Conservation (phyloP, 345 rosid species). For the Gossypium stocksii region DNA sequence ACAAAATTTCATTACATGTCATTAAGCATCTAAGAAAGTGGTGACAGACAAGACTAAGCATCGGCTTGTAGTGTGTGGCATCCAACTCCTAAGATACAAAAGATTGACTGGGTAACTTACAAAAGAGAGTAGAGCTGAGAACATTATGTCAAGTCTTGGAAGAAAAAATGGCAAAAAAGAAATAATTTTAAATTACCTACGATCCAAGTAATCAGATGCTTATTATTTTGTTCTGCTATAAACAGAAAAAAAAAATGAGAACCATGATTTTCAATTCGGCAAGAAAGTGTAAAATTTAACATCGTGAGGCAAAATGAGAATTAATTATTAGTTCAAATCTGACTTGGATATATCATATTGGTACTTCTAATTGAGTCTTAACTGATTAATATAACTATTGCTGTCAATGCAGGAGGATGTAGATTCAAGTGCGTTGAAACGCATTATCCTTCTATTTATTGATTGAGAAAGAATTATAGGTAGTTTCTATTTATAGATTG, state of each 20-base stretch:
- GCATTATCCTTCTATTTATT: no score
- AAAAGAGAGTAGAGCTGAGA: conserved; percentile 1
- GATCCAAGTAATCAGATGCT: background rate
- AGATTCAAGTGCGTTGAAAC: fast-evolving
- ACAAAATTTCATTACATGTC: background rate
- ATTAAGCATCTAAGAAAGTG: conserved; percentile 15
- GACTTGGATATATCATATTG: no score
- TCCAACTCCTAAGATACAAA: conserved; percentile 13
- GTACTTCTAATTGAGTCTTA: no score
- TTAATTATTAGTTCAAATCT: no score
- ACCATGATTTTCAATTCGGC: background rate
- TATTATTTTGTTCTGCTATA: background rate
- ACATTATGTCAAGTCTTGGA: conserved; percentile 19
- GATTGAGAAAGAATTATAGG: no score
- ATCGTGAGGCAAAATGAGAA: no score
- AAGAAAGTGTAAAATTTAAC: background rate
- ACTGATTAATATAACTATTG: fast-evolving
- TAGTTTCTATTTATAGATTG: no score
- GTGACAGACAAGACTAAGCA: conserved; percentile 6
- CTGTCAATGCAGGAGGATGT: no score
- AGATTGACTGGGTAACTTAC: background rate
- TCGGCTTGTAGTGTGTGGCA: conserved; percentile 9
- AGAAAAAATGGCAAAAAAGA: background rate
- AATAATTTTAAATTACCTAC: background rate
- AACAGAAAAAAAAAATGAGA: background rate